Conservation (phyloP, 352 stramenopile species). For the Phytophthora vignae region DNA sequence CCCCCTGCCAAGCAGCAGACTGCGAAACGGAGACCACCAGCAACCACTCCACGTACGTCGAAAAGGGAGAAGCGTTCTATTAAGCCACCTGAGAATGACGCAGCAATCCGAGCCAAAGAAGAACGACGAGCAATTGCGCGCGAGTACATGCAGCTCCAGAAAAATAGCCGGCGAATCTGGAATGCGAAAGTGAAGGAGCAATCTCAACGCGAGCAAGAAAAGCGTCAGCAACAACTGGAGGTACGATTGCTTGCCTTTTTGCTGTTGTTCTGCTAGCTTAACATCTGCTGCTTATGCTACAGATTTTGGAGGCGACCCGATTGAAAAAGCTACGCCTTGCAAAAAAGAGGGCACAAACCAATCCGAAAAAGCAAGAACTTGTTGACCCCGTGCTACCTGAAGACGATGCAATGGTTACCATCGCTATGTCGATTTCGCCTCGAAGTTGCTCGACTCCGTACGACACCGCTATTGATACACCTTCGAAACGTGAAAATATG, state of each 20-base stretch:
- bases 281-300: background rate
- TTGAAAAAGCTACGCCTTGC: slow-evolving; percentile 38
- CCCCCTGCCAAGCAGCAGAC: background rate
- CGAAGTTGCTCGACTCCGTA: background rate
- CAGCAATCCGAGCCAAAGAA: slow-evolving; percentile 35
- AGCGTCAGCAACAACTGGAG: slow-evolving; percentile 58
- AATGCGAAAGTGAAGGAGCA: slow-evolving; percentile 48
- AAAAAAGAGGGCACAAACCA: slow-evolving; percentile 11
- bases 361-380: slow-evolving; percentile 8
- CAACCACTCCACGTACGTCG: slow-evolving; percentile 6
- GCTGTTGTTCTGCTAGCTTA: background rate
- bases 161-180: slow-evolving; percentile 49
- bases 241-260: slow-evolving; percentile 23
- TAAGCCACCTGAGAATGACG: slow-evolving; percentile 2
- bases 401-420: background rate
- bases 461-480: background rate
- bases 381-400: background rate
- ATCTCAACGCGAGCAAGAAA: slow-evolving; percentile 46
- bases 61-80: slow-evolving; percentile 25
- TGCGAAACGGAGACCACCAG: slow-evolving; percentile 22
- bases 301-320: slow-evolving; percentile 41
- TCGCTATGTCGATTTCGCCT: background rate
- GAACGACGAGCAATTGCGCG: slow-evolving; percentile 64
- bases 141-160: slow-evolving; percentile 77
- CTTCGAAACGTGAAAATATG: background rate